These are phyloP conservation scores for Arthrobotrys musiformis DNA, from an alignment of 2,329 filamentous ascomycete genomes.

Conservation along the genomic window DNA sequence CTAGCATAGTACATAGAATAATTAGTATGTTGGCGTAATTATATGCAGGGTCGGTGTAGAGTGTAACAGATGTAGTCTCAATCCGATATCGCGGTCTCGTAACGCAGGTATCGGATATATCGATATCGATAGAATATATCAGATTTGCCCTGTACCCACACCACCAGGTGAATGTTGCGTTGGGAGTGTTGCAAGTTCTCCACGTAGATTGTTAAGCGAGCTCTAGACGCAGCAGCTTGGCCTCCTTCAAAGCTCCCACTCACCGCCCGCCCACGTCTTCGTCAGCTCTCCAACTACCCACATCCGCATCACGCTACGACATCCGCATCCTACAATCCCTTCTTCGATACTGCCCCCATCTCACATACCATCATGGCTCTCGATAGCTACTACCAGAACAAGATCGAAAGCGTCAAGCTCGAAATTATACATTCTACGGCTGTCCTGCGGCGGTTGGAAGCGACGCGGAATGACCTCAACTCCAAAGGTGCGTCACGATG, in stretches of 20 bases:
- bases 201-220: constrained; percentile 51
- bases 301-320: constrained; percentile 20
- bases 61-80: too few relatives aligned
- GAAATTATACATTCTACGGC: constrained; percentile 99
- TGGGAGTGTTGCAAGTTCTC: constrained; percentile 34
- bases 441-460: constrained; percentile 91
- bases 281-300: constrained; percentile 37
- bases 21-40: too few relatives aligned
- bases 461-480: constrained; percentile 99
- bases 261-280: constrained; percentile 31
- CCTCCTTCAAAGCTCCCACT: constrained; percentile 49
- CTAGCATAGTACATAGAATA: too few relatives aligned
- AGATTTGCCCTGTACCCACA: too few relatives aligned
- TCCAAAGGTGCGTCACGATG: constrained; percentile 70
- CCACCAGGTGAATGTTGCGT: background rate
- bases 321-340: background rate
- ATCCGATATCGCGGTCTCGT: too few relatives aligned
- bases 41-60: too few relatives aligned
- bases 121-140: background rate
- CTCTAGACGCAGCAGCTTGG: constrained; percentile 30
- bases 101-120: too few relatives aligned
- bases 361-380: constrained; percentile 79
- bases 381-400: constrained; percentile 99
- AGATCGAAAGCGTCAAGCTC: constrained; percentile 99
- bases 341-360: background rate